Conservation (phyloP, 75 land plant species). For the Cryptomeria japonica region DNA sequence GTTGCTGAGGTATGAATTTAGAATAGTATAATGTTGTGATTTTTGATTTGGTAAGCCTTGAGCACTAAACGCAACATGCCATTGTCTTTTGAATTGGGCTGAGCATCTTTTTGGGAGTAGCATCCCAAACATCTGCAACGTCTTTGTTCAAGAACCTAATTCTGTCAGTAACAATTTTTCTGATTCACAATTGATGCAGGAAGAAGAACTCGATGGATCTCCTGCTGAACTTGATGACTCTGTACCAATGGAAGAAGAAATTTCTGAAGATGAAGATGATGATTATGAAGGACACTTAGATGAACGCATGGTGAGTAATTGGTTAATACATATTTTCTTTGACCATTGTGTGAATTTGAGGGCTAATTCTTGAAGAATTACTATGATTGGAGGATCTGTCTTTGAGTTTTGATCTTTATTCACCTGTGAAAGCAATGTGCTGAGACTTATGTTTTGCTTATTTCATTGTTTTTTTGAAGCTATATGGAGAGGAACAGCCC, state of each 20-base stretch:
- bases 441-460: not conserved
- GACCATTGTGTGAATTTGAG: not conserved
- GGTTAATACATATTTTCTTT: not conserved
- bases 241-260: slow-evolving; percentile 59
- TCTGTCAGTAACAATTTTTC: not conserved
- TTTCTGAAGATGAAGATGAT: slow-evolving; percentile 51
- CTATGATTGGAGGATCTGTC: not conserved
- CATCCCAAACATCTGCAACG: not conserved
- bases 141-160: not conserved
- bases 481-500: slow-evolving; percentile 46
- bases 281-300: slow-evolving; percentile 31
- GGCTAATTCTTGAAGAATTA: not conserved
- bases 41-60: not conserved
- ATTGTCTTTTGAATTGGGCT: not conserved
- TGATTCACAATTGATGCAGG: slow-evolving; percentile 23
- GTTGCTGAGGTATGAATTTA: slow-evolving; percentile 5
- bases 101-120: not conserved
- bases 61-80: not conserved
- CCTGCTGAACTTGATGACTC: slow-evolving; percentile 50
- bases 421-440: not conserved
- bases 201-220: slow-evolving; percentile 46
- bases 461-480: slow-evolving; percentile 14
- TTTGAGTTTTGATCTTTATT: not conserved
- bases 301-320: slow-evolving; percentile 5
- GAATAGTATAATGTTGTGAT: not conserved